A percentile compares a stretch with the other conserved stretches of the same genome.
These are phyloP conservation scores for Trichoderma sp. DNA, from an alignment of 2,329 filamentous ascomycete species.

Conservation along the genomic window DNA sequence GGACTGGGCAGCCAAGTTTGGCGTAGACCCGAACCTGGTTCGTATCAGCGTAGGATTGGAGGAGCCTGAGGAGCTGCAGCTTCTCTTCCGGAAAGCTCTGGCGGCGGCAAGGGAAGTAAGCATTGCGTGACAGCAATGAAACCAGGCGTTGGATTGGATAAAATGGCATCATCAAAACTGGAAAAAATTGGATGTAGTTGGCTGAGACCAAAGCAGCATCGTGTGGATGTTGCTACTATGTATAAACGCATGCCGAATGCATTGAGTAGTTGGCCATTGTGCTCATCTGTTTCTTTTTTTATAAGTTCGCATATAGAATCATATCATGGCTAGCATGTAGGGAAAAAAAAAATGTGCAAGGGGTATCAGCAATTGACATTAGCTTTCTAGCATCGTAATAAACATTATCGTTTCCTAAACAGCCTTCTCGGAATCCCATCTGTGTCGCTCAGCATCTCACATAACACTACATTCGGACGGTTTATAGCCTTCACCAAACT, in stretches of 20 bases:
- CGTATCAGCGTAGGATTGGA: constrained; percentile 89
- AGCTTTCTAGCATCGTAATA: not conserved
- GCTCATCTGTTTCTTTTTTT: not conserved
- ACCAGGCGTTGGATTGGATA: not conserved
- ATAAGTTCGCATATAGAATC: not conserved
- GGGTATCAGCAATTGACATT: not conserved
- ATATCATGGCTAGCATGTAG: not conserved
- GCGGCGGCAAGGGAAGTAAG: constrained; percentile 43
- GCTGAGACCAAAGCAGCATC: too few relatives aligned
- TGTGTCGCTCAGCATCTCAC: not conserved
- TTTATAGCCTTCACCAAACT: constrained; percentile 65
- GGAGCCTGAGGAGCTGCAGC: constrained; percentile 63
- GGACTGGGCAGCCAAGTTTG: constrained; percentile 81
- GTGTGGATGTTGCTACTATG: not conserved
- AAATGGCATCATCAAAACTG: not conserved
- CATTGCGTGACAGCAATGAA: not conserved
- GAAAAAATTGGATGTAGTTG: not conserved
- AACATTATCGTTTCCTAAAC: not conserved
- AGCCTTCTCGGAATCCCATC: not conserved
- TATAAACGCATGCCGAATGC: not conserved
- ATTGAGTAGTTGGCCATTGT: not conserved
- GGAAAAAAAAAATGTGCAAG: too few relatives aligned
- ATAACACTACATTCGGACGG: constrained; percentile 49
- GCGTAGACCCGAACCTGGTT: constrained; percentile 76
- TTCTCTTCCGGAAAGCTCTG: constrained; percentile 67